Conservation (phyloP, 148 eudicot species). For the Diospyros kaki region DNA sequence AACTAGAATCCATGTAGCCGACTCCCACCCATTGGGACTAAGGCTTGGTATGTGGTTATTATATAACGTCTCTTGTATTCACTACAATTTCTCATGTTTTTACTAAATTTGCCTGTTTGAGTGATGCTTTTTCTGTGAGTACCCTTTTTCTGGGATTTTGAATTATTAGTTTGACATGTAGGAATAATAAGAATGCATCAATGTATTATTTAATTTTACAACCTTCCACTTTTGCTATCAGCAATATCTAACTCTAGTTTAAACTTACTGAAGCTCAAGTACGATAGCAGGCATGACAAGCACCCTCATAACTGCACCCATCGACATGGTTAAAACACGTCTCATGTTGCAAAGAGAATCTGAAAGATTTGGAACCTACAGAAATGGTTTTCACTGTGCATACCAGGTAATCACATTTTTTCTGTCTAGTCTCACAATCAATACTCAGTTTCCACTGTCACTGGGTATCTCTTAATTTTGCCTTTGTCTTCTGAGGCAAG, state of each 20-base stretch:
- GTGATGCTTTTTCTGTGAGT: too few relatives aligned
- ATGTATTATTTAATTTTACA: background rate
- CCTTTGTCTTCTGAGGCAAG: background rate
- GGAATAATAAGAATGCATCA: background rate
- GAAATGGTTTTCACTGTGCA: conserved; percentile 81
- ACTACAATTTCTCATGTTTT: too few relatives aligned
- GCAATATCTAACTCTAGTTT: conserved; percentile 21
- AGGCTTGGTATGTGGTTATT: too few relatives aligned
- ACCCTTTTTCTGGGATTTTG: background rate
- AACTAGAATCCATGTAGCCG: too few relatives aligned
- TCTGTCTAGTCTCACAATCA: background rate
- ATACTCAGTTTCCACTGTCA: background rate
- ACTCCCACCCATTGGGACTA: too few relatives aligned
- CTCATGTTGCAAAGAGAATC: conserved; percentile 87
- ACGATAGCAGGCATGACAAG: conserved; percentile 70
- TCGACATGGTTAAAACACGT: conserved; percentile 94
- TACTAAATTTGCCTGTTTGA: too few relatives aligned
- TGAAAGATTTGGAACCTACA: conserved; percentile 47
- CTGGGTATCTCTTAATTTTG: background rate
- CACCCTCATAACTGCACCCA: conserved; percentile 81
- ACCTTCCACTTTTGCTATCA: background rate
- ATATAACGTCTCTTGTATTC: too few relatives aligned
- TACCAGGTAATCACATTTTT: conserved; percentile 53
- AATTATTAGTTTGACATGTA: background rate
- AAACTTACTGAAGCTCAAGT: conserved; percentile 64